Percentiles rank a stretch among this genome's conserved stretches.
Evolutionary conservation across 1,284 basidiomycete genomes (phyloP).

Genomic region (Trametes hirsuta): DNA sequence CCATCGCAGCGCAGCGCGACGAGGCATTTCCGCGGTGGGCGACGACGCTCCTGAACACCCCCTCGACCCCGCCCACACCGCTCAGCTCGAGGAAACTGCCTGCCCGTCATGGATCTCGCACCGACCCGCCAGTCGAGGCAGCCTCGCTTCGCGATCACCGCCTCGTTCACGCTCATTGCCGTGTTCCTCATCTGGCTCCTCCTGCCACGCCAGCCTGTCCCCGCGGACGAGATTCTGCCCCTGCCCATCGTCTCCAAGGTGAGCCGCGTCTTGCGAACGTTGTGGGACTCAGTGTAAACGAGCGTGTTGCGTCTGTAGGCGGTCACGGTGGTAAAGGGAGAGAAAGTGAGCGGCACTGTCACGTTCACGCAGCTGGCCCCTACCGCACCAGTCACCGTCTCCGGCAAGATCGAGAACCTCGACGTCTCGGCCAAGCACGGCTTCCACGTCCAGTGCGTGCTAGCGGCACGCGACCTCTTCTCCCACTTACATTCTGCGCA

Average conservation of each 20-base stretch:
- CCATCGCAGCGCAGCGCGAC: background rate
- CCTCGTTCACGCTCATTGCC: conserved; percentile 23
- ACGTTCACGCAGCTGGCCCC: conserved; percentile 62
- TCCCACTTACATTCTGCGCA: no score
- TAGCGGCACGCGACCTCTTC: no score
- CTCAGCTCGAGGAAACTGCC: background rate
- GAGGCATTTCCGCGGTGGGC: conserved; percentile 12
- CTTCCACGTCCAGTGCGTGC: conserved; percentile 78
- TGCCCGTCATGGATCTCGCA: conserved; percentile 12
- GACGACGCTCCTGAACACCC: background rate
- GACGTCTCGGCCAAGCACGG: conserved; percentile 64
- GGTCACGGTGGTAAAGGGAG: conserved; percentile 67
- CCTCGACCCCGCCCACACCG: background rate
- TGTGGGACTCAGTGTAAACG: no score
- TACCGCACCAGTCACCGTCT: conserved; percentile 60
- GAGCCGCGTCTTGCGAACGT: background rate
- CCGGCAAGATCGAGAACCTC: conserved; percentile 64
- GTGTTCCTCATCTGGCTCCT: conserved; percentile 26
- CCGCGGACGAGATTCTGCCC: conserved; percentile 11
- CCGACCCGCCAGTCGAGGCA: conserved; percentile 17
- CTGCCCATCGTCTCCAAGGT: conserved; percentile 21
- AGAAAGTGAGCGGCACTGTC: conserved; percentile 63
- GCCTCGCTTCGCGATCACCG: conserved; percentile 24
- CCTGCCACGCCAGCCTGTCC: conserved; percentile 11
- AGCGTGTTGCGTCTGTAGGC: conserved; percentile 46